Base-by-base conservation (phyloP, 768 basidiomycete genomes). In the Mycena leptocephala region DNA sequence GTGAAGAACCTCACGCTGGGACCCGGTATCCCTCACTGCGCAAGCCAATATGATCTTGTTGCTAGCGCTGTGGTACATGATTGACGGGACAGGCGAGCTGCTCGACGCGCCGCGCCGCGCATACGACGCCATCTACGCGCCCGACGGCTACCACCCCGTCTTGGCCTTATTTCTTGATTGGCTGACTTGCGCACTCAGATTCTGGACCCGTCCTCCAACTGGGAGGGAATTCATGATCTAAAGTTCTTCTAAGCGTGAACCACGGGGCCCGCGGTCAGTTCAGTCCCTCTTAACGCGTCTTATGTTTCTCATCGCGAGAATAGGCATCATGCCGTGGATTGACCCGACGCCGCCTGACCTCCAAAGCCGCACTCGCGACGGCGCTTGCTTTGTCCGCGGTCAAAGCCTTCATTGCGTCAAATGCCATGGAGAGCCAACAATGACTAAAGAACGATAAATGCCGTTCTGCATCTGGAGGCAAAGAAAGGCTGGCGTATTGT, bases 121-220 rank as follows among this genome's bases (percentile, higher is more conserved):
- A 1, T 89, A 90, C 70, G 87, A 91, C 66, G 76, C 86, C 39
- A 90, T 93, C 84, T 87, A 74, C 61, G 68, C 82, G 24, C 79
- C 89, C 5, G 92, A 93, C 67, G 89, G 89, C 0, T 93, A 93
- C 80, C 92, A 92, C 75, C 91, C 92, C 0, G 84, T 91, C 28
- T 90, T 9, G 26, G 32, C 2, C 18, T 16, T 11, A 7, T 28
- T 16, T n/a, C n/a, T 20, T 39, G 51, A 5, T 35, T 58, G 53
- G 33, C 41, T 62, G 8, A 58, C 37, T 53, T 5, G 4, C 13
- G 16, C 24, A 30, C 8, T 30, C 51, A 90, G 89, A 63, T 91
- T 90, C 77, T 92, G 92, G 91, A 66, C 79, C 46, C 84, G 87
- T 6, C 71, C 79, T 8, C 92, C 92, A 3, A 90, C 88, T 5